Base-by-base conservation (phyloP, 441 rosid genomes). In the Jatropha multifida region DNA sequence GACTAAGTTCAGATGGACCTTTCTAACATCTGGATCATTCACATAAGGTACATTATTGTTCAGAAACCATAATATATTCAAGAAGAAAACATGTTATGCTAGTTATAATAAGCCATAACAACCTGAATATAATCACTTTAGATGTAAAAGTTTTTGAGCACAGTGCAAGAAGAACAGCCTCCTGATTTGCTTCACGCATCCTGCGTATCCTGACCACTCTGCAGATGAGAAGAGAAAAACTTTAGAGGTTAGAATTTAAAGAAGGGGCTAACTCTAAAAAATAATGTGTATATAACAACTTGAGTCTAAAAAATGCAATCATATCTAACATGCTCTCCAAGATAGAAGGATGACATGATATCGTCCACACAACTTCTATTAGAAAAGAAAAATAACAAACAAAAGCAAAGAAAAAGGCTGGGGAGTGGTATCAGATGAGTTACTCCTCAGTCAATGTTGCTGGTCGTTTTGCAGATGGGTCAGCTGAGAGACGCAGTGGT, bases 151-250 rank as follows among this genome's bases (percentile, higher is more conserved):
- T 91, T 85, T 92, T 91, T 49, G 94, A 84, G 85, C 99, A 96
- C 83, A 96, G 79, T 68, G 97, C 90, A 68, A 96, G 90, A 75
- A 96, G 98, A 81, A 96, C 97, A 3, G 97, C 97, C 85, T 92
- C 98, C 86, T 90, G 97, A 81, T 94, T 90, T 23, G 85, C 89
- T 81, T 91, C 98, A 52, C 95, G 97, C 85, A 88, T 89, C 81
- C 98, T 87, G 27, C 94, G 98, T 81, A 94, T 81, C 78, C 97
- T 94, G 70, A 96, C 90, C 81, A 96, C 98, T 91, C 98, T 96
- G 76, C 73, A 82, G 20, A 81, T 54, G 75, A 77, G 51, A 60
- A 71, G 49, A 60, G 23, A 73, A 65, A 51, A 40, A 20, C 58
- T n/a, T 48, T 48, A 76, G 69, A 42, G 63, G 78, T 65, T 56